Evolutionary conservation across 164 flowering plant genomes (phyloP).

Genomic region (Stephania cephalantha): DNA sequence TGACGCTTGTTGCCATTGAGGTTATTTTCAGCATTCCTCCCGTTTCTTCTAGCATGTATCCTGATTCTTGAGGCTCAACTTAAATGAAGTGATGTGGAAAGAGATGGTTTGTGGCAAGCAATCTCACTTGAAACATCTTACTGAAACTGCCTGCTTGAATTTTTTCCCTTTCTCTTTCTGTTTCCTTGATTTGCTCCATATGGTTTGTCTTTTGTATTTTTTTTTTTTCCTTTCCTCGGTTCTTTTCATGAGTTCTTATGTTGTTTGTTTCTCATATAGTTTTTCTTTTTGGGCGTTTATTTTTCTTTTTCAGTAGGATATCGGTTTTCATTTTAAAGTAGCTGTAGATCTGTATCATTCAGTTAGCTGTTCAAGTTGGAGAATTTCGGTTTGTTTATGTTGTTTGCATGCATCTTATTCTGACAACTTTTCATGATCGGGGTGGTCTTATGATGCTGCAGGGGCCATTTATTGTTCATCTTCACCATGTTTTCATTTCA

Average conservation of each 20-base stretch:
- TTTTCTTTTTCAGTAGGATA: background rate
- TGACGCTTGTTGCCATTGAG: background rate
- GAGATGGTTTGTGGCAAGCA: background rate
- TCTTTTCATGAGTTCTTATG: background rate
- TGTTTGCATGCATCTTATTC: no score
- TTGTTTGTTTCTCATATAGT: background rate
- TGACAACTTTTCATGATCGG: no score
- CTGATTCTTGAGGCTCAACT: background rate
- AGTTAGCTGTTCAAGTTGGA: no score
- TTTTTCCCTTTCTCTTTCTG: background rate
- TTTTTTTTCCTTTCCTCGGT: background rate
- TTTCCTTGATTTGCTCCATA: conserved; percentile 9
- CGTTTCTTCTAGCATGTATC: background rate
- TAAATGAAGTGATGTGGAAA: background rate
- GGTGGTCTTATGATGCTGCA: no score
- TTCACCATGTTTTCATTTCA: no score
- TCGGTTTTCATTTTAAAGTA: background rate
- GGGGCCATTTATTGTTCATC: no score
- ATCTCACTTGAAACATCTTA: background rate
- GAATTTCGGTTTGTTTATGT: no score
- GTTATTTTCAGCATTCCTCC: background rate
- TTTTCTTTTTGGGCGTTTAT: background rate
- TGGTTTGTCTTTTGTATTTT: background rate
- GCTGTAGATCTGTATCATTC: background rate
- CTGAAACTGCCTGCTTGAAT: background rate